Evolutionary conservation across 2,329 filamentous ascomycete species (phyloP), one percentile per base, ranked within the genome.

Genomic region (Epicoccum sorghinum): DNA sequence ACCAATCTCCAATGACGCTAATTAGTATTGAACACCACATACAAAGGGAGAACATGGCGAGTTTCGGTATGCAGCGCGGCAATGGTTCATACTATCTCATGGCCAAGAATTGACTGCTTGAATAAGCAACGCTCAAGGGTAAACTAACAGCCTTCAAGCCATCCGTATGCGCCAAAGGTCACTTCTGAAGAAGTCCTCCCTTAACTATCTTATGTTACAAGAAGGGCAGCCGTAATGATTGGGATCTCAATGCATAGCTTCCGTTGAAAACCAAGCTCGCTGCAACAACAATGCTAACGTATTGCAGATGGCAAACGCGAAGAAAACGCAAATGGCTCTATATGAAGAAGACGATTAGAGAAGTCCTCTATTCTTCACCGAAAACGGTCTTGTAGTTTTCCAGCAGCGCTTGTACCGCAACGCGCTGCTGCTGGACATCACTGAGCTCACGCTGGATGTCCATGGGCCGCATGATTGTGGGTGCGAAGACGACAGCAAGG

Each of bases 361-460:
- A 14, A 30, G 14, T 14, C n/a, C 9, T 39, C 47, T 67, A 72
- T n/a, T 73, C 71, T 42, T 69, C 67, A 38, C 70, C 67, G 47
- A 97, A 98, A 57, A 97, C 89, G 64, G 83, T 85, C 67, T 91
- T 85, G 72, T 89, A 92, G 74, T 96, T 89, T 73, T 98, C 93
- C 61, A 98, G 89, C 70, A 99, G 82, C 67, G 95, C 96, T 77
- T 96, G 93, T 62, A 98, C 88, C 5, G 91, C 91, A 60, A 89
- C 83, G 66, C 96, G 96, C 83, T 98, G 97, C 65, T 88, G 85
- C 72, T 95, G 90, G 82, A 96, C 96, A 72, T 99, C 95, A 27
- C 88, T 93, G 87, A 99, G 96, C 75, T 99, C 95, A 57, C 92
- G 87, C 74, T 96, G 91, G 57, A 98, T 84, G 68, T 89, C 93